A percentile compares a stretch with the other conserved stretches of the same genome.
phyloP scores from a whole-genome alignment of 345 rosid species.

The Acer yangbiense region DNA sequence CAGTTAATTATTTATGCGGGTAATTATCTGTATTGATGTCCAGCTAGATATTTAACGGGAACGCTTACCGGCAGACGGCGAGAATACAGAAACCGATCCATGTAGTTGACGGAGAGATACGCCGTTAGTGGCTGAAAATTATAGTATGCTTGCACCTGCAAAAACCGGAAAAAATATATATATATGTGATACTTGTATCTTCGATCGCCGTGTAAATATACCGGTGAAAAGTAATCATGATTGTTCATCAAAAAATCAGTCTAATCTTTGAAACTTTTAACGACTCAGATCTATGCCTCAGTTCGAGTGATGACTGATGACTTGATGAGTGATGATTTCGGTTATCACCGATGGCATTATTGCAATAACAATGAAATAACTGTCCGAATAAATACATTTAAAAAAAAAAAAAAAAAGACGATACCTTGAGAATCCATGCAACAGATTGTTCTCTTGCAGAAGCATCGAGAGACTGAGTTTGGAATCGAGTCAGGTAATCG shows the following conservation, averaged over 20 bases:
- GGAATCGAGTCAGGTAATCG: conserved; percentile 76
- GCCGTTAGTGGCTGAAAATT: conserved; percentile 91
- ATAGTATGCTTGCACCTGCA: conserved; percentile 71
- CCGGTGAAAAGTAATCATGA: not conserved
- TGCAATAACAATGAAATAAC: conserved; percentile 14
- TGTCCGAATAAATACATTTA: conserved; percentile 3
- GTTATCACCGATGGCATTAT: conserved; percentile 23
- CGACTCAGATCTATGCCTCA: conserved; percentile 16
- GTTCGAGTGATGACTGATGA: not conserved
- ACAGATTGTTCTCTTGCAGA: conserved; percentile 85
- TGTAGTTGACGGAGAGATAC: conserved; percentile 92
- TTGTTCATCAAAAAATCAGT: conserved; percentile 1
- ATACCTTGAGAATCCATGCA: conserved; percentile 95
- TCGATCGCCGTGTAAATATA: not conserved
- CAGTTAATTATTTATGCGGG: conserved; percentile 13
- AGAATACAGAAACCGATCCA: conserved; percentile 84
- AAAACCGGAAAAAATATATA: conserved; percentile 12
- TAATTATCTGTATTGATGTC: conserved; percentile 1
- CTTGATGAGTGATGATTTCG: not conserved
- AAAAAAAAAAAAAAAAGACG: too few species aligned
- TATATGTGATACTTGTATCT: not conserved
- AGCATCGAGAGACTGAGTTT: conserved; percentile 73
- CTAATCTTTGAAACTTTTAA: not conserved
- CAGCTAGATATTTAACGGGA: conserved; percentile 4
- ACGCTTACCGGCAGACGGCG: conserved; percentile 72